Base-by-base conservation (phyloP, 305 asterid genomes). In the Fraxinus albicans region DNA sequence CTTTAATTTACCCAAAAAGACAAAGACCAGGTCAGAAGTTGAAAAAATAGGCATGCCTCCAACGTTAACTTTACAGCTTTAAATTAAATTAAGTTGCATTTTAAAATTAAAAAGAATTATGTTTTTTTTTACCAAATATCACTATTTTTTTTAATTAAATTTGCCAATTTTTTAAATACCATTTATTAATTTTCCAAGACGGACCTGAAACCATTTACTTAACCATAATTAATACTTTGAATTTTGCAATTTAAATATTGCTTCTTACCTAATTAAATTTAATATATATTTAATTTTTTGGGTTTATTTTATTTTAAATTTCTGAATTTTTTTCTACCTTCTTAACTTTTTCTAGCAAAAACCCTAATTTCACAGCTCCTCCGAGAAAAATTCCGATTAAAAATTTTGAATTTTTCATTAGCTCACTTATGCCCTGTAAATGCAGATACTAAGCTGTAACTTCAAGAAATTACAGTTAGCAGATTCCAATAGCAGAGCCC, bases 181-280 rank as follows among this genome's bases (percentile, higher is more conserved):
- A 84, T 84, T 88, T 91, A 86, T 90, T 90, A 89, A 92, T 87
- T 91, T 90, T 92, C 91, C 97, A 88, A 89, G 94, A 86, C 94
- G 98, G 98, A 92, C 93, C 88, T 91, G 89, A 94, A 92, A 89
- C 94, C 98, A 86, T 89, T 89, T 94, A 90, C 91, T 94, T 90
- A 93, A 96, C 95, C 97, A 87, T 86, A 92, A 89, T 96, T 92
- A 86, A 92, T 96, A 87, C 87, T 92, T 92, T 88, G 88, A 90
- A 86, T 88, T 90, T 91, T 86, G 89, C 88, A 88, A 88, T 89
- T 95, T 88, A 85, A 93, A 92, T 90, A 92, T 86, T 89, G 85
- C 88, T 90, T 69, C 80, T 87, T 81, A 69, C 91, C 88, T 86
- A 86, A 83, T 90, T 86, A 82, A 76, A 77, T 84, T 81, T 35